Evolutionary conservation across 352 stramenopile species (phyloP).

Genomic region (Blastocystis sp.): DNA sequence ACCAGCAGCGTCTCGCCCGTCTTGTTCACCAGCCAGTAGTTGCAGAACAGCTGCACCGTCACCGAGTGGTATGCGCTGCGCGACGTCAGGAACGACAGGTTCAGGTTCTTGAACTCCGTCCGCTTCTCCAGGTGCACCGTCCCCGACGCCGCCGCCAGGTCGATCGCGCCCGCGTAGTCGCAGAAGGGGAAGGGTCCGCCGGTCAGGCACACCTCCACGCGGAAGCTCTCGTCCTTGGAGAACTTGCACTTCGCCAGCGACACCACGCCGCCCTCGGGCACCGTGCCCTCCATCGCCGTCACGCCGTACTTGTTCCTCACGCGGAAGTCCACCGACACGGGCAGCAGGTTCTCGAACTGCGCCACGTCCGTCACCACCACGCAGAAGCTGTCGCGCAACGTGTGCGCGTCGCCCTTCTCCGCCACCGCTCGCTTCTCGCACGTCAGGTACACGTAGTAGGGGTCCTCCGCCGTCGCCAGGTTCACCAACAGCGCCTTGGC

Average conservation of each 20-base stretch:
- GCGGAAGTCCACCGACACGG: slow-evolving; percentile 30
- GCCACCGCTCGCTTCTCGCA: not conserved
- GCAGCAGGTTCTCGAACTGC: slow-evolving; percentile 52
- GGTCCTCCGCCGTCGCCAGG: not conserved
- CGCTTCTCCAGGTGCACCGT: slow-evolving; percentile 46
- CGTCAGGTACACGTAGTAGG: slow-evolving; percentile 22
- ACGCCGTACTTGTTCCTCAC: not conserved
- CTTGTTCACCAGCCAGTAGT: slow-evolving; percentile 65
- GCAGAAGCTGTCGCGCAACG: not conserved
- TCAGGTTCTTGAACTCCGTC: slow-evolving; percentile 44
- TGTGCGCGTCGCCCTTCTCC: not conserved
- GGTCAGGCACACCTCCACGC: slow-evolving; percentile 13
- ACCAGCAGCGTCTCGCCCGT: slow-evolving; percentile 38
- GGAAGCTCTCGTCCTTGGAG: slow-evolving; percentile 6
- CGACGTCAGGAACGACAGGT: slow-evolving; percentile 25
- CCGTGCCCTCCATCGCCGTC: not conserved
- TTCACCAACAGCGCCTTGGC: not conserved
- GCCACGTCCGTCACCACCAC: slow-evolving; percentile 30
- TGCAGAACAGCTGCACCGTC: slow-evolving; percentile 38
- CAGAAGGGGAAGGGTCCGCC: not conserved
- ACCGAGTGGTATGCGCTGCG: slow-evolving; percentile 21
- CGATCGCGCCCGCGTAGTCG: not conserved
- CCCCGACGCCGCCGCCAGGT: not conserved
- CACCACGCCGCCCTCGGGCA: slow-evolving; percentile 8
- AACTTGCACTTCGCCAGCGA: slow-evolving; percentile 12